Percentiles rank a stretch among this genome's conserved stretches.
Conservation (phyloP, 2,329 filamentous ascomycete species). For the Mariannaea elegans region DNA sequence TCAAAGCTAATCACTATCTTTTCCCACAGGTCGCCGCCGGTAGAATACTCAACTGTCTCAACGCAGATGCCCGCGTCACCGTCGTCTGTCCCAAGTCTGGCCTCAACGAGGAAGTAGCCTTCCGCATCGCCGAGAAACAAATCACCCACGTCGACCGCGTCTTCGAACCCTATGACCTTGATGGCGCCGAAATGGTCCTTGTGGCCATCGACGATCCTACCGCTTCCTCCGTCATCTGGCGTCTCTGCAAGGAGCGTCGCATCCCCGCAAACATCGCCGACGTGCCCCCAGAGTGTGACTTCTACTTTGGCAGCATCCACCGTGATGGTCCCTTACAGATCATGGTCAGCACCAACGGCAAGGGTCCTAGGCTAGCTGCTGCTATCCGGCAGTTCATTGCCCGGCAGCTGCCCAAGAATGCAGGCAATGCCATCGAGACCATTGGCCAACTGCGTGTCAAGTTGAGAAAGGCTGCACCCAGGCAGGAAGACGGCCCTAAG, state of each 20-base stretch:
- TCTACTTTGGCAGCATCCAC: slow-evolving; percentile 97
- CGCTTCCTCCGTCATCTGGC: slow-evolving; percentile 91
- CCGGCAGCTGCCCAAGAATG: slow-evolving; percentile 75
- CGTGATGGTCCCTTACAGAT: slow-evolving; percentile 95
- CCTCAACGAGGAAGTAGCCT: slow-evolving; percentile 87
- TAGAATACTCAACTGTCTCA: slow-evolving; percentile 91
- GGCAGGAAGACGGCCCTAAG: slow-evolving; percentile 78
- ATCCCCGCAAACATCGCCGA: slow-evolving; percentile 97
- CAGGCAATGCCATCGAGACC: slow-evolving; percentile 84
- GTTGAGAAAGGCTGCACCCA: slow-evolving; percentile 79
- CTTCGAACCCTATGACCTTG: slow-evolving; percentile 88
- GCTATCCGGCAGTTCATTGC: slow-evolving; percentile 87
- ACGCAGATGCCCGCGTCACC: slow-evolving; percentile 90
- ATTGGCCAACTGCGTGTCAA: slow-evolving; percentile 83
- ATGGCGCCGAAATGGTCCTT: slow-evolving; percentile 85
- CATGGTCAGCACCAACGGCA: slow-evolving; percentile 99
- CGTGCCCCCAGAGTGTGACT: slow-evolving; percentile 95
- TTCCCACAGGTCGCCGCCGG: slow-evolving; percentile 84
- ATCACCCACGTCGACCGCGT: slow-evolving; percentile 83
- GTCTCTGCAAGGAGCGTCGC: slow-evolving; percentile 84
- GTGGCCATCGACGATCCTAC: slow-evolving; percentile 93
- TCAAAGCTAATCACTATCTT: not conserved
- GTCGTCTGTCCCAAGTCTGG: slow-evolving; percentile 83
- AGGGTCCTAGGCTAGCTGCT: slow-evolving; percentile 89
- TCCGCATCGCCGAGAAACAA: slow-evolving; percentile 78